Base-by-base conservation (phyloP, 2,329 filamentous ascomycete genomes). In the Emergomyces pasteurianus region DNA sequence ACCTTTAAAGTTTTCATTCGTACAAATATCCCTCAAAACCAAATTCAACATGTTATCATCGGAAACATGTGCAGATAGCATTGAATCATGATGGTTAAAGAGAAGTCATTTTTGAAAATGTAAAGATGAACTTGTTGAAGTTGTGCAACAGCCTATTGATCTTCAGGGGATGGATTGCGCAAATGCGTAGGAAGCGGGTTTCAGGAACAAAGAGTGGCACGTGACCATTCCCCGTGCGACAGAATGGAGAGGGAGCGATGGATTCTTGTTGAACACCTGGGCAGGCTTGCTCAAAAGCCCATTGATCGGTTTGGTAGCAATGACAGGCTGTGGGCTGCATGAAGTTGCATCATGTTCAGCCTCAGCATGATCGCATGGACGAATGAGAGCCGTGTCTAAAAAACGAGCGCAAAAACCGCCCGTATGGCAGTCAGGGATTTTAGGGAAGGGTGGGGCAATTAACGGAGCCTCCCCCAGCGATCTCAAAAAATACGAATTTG, bases 241-340 rank as follows among this genome's bases (percentile, higher is more conserved):
- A 16, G 12, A n/a, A 14, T 23, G 46, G 46, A 49, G 31, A 26
- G 21, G 21, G 12, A 14, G 43, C 18, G 9, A 14, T n/a, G n/a
- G n/a, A 12, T 21, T 10, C 16, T 6, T 49, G 1, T 28, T 28
- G 18, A 31, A 52, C 26, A 52, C 18, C 49, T 3, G 2, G 52
- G 38, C 2, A 9, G 49, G 9, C 14, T 31, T 18, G 31, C 49
- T 40, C 34, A 28, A 21, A 46, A 28, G 38, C 38, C 26, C 40
- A 57, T 57, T 57, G 54, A 57, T 57, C 38, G 36, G 28, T 57
- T 57, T 57, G 54, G 28, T 57, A 46, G 40, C 38, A 57, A 57
- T 34, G 40, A 46, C 54, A 38, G 54, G 21, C 23, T 57, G 40
- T 43, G 26, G 40, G 38, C 54, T 43, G 54, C 54, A 57, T 46